These are phyloP conservation scores for Margaritispora aquatica DNA, from an alignment of 495 filamentous ascomycete genomes.

Conservation along the genomic window DNA sequence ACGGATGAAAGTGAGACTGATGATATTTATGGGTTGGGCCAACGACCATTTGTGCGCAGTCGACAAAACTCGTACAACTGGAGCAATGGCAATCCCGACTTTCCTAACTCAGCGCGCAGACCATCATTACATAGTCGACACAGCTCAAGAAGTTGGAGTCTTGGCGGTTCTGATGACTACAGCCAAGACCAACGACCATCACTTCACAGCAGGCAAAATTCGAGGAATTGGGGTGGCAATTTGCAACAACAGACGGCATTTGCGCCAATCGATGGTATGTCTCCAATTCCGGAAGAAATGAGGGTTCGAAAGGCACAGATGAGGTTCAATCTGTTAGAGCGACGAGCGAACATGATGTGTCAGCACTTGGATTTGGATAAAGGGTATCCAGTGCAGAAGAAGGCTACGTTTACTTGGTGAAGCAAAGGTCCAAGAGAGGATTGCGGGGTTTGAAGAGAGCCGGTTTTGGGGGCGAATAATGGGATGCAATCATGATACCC, in stretches of 20 bases:
- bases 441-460: too few relatives aligned
- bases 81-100: not conserved
- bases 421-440: not conserved
- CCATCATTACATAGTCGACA: not conserved
- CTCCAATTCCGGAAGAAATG: conserved; percentile 14
- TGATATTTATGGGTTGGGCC: not conserved
- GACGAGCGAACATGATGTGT: conserved; percentile 7
- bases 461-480: too few relatives aligned
- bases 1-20: not conserved
- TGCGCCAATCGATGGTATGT: not conserved
- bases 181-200: not conserved
- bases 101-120: not conserved
- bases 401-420: conserved; percentile 2
- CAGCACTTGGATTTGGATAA: conserved; percentile 9
- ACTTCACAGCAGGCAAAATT: not conserved
- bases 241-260: not conserved
- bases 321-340: conserved; percentile 8
- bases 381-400: conserved; percentile 5
- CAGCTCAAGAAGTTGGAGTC: not conserved
- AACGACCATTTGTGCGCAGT: not conserved
- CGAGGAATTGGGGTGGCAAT: not conserved
- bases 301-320: conserved; percentile 9
- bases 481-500: not conserved
- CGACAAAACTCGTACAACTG: not conserved
- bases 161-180: not conserved